These are phyloP conservation scores for Lodderomyces metapsilosis DNA, from an alignment of 1,139 yeast species.

Conservation along the genomic window DNA sequence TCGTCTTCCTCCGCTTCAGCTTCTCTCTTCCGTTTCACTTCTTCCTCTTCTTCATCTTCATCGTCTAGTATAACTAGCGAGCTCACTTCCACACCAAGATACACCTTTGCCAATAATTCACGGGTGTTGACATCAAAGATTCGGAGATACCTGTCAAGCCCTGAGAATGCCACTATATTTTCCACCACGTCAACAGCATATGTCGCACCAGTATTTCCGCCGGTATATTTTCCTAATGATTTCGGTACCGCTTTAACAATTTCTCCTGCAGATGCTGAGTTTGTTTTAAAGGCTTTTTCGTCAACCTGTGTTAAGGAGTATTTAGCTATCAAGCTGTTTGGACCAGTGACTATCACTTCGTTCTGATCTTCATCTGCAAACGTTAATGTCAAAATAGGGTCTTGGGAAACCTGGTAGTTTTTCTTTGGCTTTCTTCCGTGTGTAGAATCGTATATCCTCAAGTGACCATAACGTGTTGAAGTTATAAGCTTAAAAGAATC, in stretches of 20 bases:
- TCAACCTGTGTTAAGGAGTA: conserved; percentile 44
- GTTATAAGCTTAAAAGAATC: conserved; percentile 50
- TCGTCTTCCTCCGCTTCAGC: conserved; percentile 31
- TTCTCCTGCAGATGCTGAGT: conserved; percentile 47
- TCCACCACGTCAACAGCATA: conserved; percentile 27
- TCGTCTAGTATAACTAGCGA: conserved; percentile 51
- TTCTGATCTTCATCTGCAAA: conserved; percentile 30
- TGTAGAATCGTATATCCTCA: conserved; percentile 59
- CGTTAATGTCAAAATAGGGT: conserved; percentile 43
- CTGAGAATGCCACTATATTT: conserved; percentile 57
- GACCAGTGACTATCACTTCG: conserved; percentile 55
- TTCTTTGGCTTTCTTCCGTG: conserved; percentile 59
- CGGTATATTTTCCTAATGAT: conserved; percentile 42
- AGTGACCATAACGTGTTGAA: conserved; percentile 68
- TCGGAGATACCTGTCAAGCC: conserved; percentile 82
- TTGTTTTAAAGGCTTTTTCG: conserved; percentile 34
- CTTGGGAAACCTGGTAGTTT: conserved; percentile 48
- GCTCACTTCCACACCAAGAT: conserved; percentile 71
- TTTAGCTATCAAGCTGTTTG: conserved; percentile 54
- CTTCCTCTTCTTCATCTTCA: conserved; percentile 36
- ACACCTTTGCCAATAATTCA: conserved; percentile 66
- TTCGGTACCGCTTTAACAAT: conserved; percentile 38
- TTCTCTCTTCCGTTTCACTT: conserved; percentile 21
- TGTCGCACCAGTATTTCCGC: conserved; percentile 48
- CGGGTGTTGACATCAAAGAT: conserved; percentile 64